Conservation (phyloP, 371 early-diverging fungal species). For the Sporodiniella umbellata region DNA sequence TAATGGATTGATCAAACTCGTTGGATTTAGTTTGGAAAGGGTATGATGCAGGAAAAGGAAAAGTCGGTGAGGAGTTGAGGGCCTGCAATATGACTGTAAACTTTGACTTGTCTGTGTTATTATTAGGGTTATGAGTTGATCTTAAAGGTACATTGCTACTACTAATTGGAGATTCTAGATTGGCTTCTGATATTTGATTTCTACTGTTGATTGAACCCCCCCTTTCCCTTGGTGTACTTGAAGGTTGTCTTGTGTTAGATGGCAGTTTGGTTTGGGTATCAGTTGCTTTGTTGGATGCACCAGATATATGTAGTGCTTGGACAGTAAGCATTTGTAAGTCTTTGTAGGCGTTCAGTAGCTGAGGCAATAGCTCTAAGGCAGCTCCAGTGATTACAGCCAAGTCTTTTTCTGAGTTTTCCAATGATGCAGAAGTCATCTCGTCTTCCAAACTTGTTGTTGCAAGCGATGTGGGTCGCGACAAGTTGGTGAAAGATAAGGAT, state of each 20-base stretch:
- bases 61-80: conserved; percentile 35
- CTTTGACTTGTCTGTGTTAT: conserved; percentile 1
- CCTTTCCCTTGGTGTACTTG: conserved; percentile 12
- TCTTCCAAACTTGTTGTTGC: conserved; percentile 24
- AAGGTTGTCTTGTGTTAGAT: conserved; percentile 4
- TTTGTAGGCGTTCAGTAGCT: conserved; percentile 39
- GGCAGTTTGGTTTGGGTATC: neutral
- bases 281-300: neutral
- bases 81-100: conserved; percentile 36
- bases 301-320: conserved; percentile 38
- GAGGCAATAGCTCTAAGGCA: conserved; percentile 37
- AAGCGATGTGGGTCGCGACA: conserved; percentile 36
- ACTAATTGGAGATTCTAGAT: neutral
- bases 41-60: conserved; percentile 41
- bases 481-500: conserved; percentile 17
- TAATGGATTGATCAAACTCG: conserved; percentile 11
- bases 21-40: conserved; percentile 32
- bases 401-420: conserved; percentile 15
- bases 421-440: conserved; percentile 17
- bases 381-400: conserved; percentile 23
- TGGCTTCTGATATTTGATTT: neutral
- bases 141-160: neutral
- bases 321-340: conserved; percentile 38
- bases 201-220: conserved; percentile 7
- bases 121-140: neutral